Base-by-base conservation (phyloP, 257 asterid genomes). In the Solanum pinnatisectum region DNA sequence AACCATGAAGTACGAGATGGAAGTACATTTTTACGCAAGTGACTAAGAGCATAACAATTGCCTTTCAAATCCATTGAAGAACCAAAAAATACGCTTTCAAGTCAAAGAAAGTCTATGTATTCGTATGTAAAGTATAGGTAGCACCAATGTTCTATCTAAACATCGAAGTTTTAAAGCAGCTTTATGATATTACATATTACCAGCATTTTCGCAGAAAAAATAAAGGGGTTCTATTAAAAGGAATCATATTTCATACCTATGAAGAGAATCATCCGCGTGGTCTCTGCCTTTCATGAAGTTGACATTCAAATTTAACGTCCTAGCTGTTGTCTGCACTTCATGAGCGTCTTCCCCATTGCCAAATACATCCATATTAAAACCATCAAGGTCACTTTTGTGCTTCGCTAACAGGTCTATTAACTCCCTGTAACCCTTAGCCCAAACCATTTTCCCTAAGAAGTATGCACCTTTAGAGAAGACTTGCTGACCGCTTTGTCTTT, bases 361-460 rank as follows among this genome's bases (percentile, higher is more conserved):
- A 84, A 91, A 97, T 36, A 95, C 96, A 86, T 97, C 99, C 91
- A 97, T 89, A 91, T 96, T 94, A 94, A 97, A 97, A 87, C 98
- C 99, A 39, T 93, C 94, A 23, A 97, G 98, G 84, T 95, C 96
- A 16, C 89, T 94, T 86, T 93, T 94, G 87, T 94, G 97, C 94
- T 92, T 96, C 78, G 96, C 92, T 86, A 97, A 89, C 89, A 97
- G 92, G 90, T 97, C 98, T 87, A 96, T 94, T 91, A 97, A 89
- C 93, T 97, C 99, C 90, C 91, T 94, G 72, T 97, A 96, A 85
- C 99, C 99, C 92, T 97, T 97, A 16, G 99, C 99, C 99, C 99
- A 97, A 67, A 97, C 99, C 99, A 97, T 94, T 96, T 97, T 97
- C 87, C 99, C 99, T 68, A 96, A 85, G 92, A 97, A 96, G 92